These are phyloP conservation scores for Williopsis jadinii DNA, from an alignment of 1,139 yeast genomes.

Conservation along the genomic window DNA sequence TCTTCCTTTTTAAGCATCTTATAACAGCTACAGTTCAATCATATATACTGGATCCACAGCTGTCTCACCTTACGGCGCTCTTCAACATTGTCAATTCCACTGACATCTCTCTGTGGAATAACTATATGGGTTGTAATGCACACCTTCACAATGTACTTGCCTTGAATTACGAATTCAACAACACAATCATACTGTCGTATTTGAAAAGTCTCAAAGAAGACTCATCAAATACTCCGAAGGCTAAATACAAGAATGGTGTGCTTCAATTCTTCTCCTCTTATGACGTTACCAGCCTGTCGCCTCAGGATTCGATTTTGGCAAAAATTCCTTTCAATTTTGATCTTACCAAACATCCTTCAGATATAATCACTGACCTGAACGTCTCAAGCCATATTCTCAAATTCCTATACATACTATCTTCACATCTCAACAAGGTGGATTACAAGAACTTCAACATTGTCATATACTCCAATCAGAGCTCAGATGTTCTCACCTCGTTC, in stretches of 20 bases:
- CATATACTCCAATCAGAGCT: constrained; percentile 9
- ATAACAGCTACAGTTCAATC: constrained; percentile 15
- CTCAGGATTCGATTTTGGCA: constrained; percentile 7
- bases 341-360: constrained; percentile 7
- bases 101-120: constrained; percentile 17
- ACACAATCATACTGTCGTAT: constrained; percentile 13
- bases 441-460: constrained; percentile 18
- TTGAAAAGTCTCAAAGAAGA: constrained; percentile 12
- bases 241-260: constrained; percentile 15
- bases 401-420: constrained; percentile 12
- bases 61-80: constrained; percentile 13
- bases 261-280: constrained; percentile 13
- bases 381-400: constrained; percentile 8
- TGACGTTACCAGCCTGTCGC: constrained; percentile 1
- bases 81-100: constrained; percentile 18
- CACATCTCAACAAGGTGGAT: constrained; percentile 11
- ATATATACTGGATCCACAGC: constrained; percentile 13
- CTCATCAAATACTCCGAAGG: constrained; percentile 8
- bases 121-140: constrained; percentile 8
- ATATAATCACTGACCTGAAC: constrained; percentile 14
- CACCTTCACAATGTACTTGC: constrained; percentile 12
- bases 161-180: constrained; percentile 14
- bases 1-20: constrained; percentile 17
- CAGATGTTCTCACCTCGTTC: constrained; percentile 17
- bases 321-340: constrained; percentile 18